These are phyloP conservation scores for Silene latifolia DNA, from an alignment of 148 eudicot genomes.

Conservation along the genomic window DNA sequence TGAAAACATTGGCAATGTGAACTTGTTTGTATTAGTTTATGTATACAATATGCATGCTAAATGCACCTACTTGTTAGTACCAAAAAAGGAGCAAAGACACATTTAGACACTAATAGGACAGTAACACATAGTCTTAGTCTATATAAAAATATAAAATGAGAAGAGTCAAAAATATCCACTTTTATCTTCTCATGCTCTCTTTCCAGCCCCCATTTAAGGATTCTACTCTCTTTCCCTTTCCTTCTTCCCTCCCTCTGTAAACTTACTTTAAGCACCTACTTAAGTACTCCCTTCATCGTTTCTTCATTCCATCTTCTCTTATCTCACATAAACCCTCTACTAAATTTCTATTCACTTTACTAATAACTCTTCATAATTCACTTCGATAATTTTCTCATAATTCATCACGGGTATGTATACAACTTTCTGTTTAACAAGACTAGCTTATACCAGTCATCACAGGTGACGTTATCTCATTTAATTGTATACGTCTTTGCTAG, in stretches of 20 bases:
- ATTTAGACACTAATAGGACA: neutral
- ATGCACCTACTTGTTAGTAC: neutral
- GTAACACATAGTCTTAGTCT: neutral
- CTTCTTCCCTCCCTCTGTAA: slow-evolving; percentile 8
- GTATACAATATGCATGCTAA: too few species aligned
- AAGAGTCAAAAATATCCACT: slow-evolving; percentile 24
- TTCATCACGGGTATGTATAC: neutral
- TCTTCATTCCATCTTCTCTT: neutral
- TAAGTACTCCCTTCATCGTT: slow-evolving; percentile 2
- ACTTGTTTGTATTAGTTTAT: too few species aligned
- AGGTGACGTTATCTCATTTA: neutral
- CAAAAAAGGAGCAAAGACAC: neutral
- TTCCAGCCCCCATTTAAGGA: slow-evolving; percentile 21
- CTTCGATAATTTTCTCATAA: neutral
- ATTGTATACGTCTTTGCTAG: neutral
- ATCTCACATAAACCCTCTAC: neutral
- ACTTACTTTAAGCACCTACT: neutral
- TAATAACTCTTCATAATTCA: neutral
- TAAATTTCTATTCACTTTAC: neutral
- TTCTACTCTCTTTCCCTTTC: slow-evolving; percentile 8
- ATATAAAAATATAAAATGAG: neutral
- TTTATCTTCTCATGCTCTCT: slow-evolving; percentile 15
- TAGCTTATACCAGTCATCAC: neutral
- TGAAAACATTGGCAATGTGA: too few species aligned
- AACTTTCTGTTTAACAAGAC: neutral